Evolutionary conservation across 2,329 filamentous ascomycete genomes (phyloP).

Genomic region (Aotearoamyces nothofagi): DNA sequence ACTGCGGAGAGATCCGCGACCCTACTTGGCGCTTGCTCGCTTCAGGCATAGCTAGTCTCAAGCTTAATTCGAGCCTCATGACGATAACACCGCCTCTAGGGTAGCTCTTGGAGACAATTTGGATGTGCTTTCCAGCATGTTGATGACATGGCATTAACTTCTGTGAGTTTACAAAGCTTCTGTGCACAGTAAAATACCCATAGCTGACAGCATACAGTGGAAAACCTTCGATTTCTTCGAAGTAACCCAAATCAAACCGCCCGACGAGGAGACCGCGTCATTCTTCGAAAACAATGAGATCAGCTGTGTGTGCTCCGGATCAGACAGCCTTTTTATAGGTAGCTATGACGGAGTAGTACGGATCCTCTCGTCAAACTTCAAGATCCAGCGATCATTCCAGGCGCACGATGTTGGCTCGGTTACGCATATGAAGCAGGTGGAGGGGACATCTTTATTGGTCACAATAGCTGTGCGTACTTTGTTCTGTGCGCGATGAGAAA

Average conservation of each 20-base stretch:
- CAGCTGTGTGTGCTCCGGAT: conserved; percentile 71
- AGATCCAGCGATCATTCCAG: conserved; percentile 71
- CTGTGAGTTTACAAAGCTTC: too few relatives aligned
- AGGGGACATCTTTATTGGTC: conserved; percentile 71
- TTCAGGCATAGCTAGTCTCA: too few relatives aligned
- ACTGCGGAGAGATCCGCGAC: too few relatives aligned
- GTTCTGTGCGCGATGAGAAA: not conserved
- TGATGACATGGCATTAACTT: too few relatives aligned
- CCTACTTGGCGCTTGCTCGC: too few relatives aligned
- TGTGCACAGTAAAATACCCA: too few relatives aligned
- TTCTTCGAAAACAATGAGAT: conserved; percentile 75
- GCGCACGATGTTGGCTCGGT: conserved; percentile 70
- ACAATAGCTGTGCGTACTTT: conserved; percentile 47
- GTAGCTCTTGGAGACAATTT: too few relatives aligned
- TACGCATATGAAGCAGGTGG: conserved; percentile 83
- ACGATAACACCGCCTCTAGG: too few relatives aligned
- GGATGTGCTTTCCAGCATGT: too few relatives aligned
- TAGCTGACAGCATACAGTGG: conserved; percentile 48
- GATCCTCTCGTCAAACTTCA: conserved; percentile 78
- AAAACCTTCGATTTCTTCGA: conserved; percentile 99
- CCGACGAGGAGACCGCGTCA: conserved; percentile 62
- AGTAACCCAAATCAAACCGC: conserved; percentile 65
- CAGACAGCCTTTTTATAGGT: conserved; percentile 79
- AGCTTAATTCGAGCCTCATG: too few relatives aligned
- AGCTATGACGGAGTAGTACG: conserved; percentile 74